Evolutionary conservation across 2,329 filamentous ascomycete species (phyloP).

Genomic region (Pseudogymnoascus sp.): DNA sequence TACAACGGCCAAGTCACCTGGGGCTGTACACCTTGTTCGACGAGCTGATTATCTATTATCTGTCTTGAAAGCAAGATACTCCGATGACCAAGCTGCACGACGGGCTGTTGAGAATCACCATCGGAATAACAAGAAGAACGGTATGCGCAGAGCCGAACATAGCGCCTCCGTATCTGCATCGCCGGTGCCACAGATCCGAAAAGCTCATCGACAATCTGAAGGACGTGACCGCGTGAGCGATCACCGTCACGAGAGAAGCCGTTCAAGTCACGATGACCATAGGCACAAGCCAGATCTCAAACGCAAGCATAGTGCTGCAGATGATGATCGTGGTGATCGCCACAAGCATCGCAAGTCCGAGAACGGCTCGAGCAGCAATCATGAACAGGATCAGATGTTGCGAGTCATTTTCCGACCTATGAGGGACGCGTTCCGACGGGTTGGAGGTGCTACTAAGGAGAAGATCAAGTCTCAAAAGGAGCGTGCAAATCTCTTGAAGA

Average conservation of each 20-base stretch:
- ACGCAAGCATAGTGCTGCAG: constrained; percentile 50
- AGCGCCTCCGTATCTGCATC: constrained; percentile 59
- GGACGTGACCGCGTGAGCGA: constrained; percentile 42
- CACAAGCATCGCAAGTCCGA: constrained; percentile 47
- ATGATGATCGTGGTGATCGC: constrained; percentile 42
- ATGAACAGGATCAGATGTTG: constrained; percentile 32
- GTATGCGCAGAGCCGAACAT: constrained; percentile 51
- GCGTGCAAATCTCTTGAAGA: constrained; percentile 52
- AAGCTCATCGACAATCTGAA: constrained; percentile 31
- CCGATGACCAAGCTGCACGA: constrained; percentile 65
- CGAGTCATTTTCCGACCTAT: constrained; percentile 47
- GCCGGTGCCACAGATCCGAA: constrained; percentile 50
- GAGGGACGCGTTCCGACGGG: constrained; percentile 48
- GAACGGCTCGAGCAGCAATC: constrained; percentile 29
- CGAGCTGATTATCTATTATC: constrained; percentile 91
- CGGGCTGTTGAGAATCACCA: constrained; percentile 85
- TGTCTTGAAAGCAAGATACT: constrained; percentile 82
- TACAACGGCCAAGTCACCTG: constrained; percentile 75
- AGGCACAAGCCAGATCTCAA: constrained; percentile 40
- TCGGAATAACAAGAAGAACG: constrained; percentile 82
- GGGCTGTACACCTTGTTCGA: constrained; percentile 93
- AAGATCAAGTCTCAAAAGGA: constrained; percentile 54
- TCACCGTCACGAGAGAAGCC: constrained; percentile 26
- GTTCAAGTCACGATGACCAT: constrained; percentile 17
- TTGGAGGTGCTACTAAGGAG: constrained; percentile 53